A percentile compares a stretch with the other conserved stretches of the same genome.
phyloP scores from a whole-genome alignment of 441 rosid genomes.

The Mallotus repandus region DNA sequence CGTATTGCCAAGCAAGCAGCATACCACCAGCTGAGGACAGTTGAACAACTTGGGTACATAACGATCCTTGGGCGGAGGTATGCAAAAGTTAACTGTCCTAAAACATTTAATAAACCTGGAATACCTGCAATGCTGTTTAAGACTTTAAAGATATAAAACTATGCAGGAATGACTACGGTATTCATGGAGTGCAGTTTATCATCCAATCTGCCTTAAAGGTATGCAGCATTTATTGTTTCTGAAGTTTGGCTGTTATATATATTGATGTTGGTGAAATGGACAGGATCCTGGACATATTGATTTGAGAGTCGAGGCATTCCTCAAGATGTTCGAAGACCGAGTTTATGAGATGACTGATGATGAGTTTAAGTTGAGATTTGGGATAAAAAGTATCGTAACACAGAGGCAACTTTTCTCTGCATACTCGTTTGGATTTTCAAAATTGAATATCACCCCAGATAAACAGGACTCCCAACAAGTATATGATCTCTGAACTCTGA shows the following conservation, averaged over 20 bases:
- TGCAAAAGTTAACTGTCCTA: not conserved
- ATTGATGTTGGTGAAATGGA: conserved; percentile 19
- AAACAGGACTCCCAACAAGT: not conserved
- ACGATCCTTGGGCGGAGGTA: conserved; percentile 66
- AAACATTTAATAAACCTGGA: conserved; percentile 1
- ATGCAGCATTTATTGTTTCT: conserved; percentile 11
- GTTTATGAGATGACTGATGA: conserved; percentile 64
- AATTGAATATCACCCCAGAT: not conserved
- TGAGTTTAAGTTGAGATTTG: conserved; percentile 67
- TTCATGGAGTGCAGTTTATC: conserved; percentile 67
- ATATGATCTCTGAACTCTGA: not conserved
- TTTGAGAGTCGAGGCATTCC: conserved; percentile 72
- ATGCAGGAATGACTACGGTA: conserved; percentile 56
- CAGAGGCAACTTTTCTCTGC: not conserved
- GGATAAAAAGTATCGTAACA: no score
- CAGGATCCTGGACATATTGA: conserved; percentile 81
- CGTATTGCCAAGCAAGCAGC: conserved; percentile 76
- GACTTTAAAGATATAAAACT: not conserved
- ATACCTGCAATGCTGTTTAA: conserved; percentile 6
- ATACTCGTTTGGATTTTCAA: not conserved
- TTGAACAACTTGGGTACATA: conserved; percentile 90
- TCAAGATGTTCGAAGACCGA: conserved; percentile 59
- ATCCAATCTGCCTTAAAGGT: conserved; percentile 88
- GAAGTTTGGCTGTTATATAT: not conserved
- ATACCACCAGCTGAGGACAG: conserved; percentile 90